These are phyloP conservation scores for Microthlaspi erraticum DNA, from an alignment of 345 rosid genomes.

Conservation along the genomic window DNA sequence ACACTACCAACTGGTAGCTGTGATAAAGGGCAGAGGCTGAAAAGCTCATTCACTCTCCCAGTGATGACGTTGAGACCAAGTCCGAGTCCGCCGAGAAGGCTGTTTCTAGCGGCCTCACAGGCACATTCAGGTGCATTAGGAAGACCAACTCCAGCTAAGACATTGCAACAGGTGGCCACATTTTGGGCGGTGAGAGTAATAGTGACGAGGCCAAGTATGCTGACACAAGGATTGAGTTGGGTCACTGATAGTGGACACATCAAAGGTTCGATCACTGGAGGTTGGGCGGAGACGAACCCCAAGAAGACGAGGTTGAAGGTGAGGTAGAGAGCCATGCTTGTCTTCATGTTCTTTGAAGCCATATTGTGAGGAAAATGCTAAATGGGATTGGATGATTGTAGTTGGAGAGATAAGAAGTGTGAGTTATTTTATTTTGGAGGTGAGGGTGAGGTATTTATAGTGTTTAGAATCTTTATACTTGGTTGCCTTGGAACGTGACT, in stretches of 20 bases:
- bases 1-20: not conserved
- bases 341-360: slow-evolving; percentile 11
- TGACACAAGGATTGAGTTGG: not conserved
- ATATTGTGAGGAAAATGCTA: slow-evolving; percentile 14
- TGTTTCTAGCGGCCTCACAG: not conserved
- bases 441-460: no score
- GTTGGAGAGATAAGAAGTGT: not conserved
- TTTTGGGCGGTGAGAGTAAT: not conserved
- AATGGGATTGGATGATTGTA: not conserved
- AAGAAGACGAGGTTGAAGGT: slow-evolving; percentile 29
- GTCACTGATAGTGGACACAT: not conserved
- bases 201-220: not conserved
- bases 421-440: no score
- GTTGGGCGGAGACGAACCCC: slow-evolving; percentile 8
- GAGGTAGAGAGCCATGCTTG: slow-evolving; percentile 19
- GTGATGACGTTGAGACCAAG: not conserved
- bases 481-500: no score
- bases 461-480: no score
- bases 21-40: not conserved
- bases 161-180: not conserved
- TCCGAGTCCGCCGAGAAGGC: not conserved
- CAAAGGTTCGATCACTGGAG: not conserved
- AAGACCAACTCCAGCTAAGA: not conserved
- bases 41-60: not conserved
- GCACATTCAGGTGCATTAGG: slow-evolving; percentile 1